Evolutionary conservation across 2,329 filamentous ascomycete genomes (phyloP), one percentile per base, ranked within the genome.

Genomic region (Pseudogymnoascus sp.): DNA sequence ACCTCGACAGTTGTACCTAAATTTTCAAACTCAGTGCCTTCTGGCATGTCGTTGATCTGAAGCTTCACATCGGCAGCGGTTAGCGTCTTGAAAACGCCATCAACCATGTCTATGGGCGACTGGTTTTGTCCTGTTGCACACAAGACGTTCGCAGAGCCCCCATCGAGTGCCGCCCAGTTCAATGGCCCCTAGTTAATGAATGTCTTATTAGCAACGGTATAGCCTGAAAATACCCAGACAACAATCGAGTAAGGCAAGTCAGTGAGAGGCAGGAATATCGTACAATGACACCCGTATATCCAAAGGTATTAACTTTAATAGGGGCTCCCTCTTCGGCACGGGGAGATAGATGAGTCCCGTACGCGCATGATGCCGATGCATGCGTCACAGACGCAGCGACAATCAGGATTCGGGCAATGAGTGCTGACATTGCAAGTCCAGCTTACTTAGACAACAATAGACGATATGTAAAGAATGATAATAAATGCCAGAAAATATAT

Each of bases 291-390:
- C 74, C 76, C 10, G 68, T 65, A 61, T 78, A 78, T 2, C 74
- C 73, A 63, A 77, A 78, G 18, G 66, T 74, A 65, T 70, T 72
- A n/a, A 74, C 69, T 40, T 70, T 61, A 45, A 77, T 71, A 0
- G 58, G 63, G 4, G 68, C 72, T 8, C 66, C 69, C 52, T 66
- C 69, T 62, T 72, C 72, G 6, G 70, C 67, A 35, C 74, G 68
- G 13, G 71, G 71, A 52, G 73, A 68, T 13, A 77, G 64, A 42
- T 71, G 67, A 1, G 76, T 78, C 60, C 75, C 76, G 36, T 78
- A 74, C 6, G 74, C 74, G 59, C 76, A 78, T 6, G 74, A 75
- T 5, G 74, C 74, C 37, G 72, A 61, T 29, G 62, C 66, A 59
- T 67, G 71, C 65, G 63, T 65, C 45, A 70, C 72, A 48, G 72